These are phyloP conservation scores for Trichoderma harzianum DNA, from an alignment of 2,329 filamentous ascomycete species.

Conservation along the genomic window DNA sequence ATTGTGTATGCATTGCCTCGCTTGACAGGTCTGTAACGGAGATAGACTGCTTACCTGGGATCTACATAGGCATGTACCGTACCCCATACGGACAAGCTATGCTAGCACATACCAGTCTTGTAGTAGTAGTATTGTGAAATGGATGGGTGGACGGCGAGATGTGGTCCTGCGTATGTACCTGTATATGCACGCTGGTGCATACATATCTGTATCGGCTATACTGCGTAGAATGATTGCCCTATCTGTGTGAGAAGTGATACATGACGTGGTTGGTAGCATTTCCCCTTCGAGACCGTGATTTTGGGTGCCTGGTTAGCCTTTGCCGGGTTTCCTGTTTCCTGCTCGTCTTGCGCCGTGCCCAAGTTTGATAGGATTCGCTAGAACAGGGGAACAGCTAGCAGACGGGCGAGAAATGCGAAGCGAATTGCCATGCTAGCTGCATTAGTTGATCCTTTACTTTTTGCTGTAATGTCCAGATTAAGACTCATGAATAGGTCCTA, in stretches of 20 bases:
- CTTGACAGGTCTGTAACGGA: slow-evolving; percentile 9
- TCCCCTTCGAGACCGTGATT: background rate
- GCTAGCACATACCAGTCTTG: background rate
- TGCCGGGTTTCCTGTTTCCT: background rate
- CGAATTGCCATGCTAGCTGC: background rate
- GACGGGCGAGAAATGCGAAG: background rate
- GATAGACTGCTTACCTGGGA: slow-evolving; percentile 12
- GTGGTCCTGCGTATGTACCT: background rate
- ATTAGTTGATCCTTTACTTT: background rate
- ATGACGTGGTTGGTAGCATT: slow-evolving; percentile 15
- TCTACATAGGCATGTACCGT: background rate
- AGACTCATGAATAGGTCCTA: background rate
- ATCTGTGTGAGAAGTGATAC: slow-evolving; percentile 16
- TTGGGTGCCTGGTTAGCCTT: background rate
- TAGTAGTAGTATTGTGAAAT: background rate
- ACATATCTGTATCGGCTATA: slow-evolving; percentile 7
- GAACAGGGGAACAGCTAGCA: background rate
- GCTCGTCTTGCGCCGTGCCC: background rate
- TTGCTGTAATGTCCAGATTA: background rate
- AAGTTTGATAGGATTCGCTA: background rate
- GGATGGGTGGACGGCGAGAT: slow-evolving; percentile 1
- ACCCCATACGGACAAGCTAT: background rate
- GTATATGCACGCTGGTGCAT: slow-evolving; percentile 7
- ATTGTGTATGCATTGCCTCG: background rate
- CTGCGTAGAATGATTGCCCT: slow-evolving; percentile 12